Evolutionary conservation across 1,139 yeast species (phyloP).

Genomic region (Blastobotrys ciferrii): DNA sequence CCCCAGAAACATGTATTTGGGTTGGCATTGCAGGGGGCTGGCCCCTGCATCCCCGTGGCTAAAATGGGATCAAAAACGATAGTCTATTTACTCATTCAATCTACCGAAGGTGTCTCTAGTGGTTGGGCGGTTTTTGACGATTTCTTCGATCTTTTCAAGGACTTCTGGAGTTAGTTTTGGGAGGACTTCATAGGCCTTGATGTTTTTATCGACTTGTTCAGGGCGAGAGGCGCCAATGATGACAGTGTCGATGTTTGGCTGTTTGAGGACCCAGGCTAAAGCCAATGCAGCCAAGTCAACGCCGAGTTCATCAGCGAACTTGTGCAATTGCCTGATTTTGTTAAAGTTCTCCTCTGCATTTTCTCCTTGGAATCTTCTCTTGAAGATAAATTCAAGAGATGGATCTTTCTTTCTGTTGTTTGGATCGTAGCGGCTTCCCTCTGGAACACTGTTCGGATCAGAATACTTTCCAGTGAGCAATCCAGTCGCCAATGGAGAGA

Average conservation of each 20-base stretch:
- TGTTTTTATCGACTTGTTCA: slow-evolving; percentile 35
- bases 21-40: too few species aligned
- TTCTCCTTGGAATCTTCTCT: slow-evolving; percentile 21
- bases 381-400: slow-evolving; percentile 17
- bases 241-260: slow-evolving; percentile 35
- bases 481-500: slow-evolving; percentile 37
- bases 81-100: slow-evolving; percentile 7
- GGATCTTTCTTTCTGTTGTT: slow-evolving; percentile 21
- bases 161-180: slow-evolving; percentile 33
- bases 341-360: slow-evolving; percentile 30
- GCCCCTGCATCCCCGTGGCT: too few species aligned
- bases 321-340: slow-evolving; percentile 28
- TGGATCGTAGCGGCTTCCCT: slow-evolving; percentile 30
- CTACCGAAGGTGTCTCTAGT: slow-evolving; percentile 24
- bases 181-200: slow-evolving; percentile 35
- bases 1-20: too few species aligned
- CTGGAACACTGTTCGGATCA: slow-evolving; percentile 28
- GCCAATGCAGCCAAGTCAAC: slow-evolving; percentile 34
- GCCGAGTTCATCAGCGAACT: slow-evolving; percentile 32
- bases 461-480: slow-evolving; percentile 37
- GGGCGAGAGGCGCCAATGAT: slow-evolving; percentile 38
- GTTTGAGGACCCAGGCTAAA: slow-evolving; percentile 35
- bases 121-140: slow-evolving; percentile 33
- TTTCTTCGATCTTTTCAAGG: slow-evolving; percentile 33
- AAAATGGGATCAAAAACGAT: too few species aligned